phyloP scores from a whole-genome alignment of 1,284 basidiomycete species.

The Wallemia mellicola region DNA sequence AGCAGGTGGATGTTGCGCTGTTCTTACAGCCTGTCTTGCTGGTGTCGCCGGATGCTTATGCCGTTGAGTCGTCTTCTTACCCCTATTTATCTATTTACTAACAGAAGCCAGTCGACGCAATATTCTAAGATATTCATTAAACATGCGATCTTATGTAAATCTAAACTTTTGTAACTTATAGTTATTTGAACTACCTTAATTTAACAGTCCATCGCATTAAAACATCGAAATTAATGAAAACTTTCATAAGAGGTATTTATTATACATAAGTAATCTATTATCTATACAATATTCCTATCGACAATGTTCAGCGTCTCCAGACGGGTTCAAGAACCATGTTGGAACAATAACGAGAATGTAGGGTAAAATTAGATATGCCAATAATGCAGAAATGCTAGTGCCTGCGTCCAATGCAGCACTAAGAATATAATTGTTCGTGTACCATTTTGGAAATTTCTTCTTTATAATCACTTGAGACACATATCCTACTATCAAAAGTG shows the following conservation, averaged over 20 bases:
- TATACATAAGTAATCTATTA: background rate
- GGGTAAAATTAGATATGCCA: slow-evolving; percentile 10
- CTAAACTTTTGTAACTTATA: background rate
- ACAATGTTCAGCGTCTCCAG: background rate
- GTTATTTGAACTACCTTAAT: background rate
- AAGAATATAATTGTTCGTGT: slow-evolving; percentile 13
- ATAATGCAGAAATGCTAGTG: slow-evolving; percentile 11
- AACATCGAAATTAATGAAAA: too few species aligned
- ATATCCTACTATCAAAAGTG: slow-evolving; percentile 12
- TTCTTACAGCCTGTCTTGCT: background rate
- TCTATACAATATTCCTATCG: background rate
- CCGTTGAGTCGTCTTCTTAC: background rate
- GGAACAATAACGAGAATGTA: background rate
- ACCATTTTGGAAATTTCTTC: slow-evolving; percentile 11
- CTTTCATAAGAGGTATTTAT: too few species aligned
- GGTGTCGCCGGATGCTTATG: background rate
- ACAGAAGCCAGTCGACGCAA: too few species aligned
- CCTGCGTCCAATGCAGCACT: slow-evolving; percentile 12
- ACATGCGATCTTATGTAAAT: too few species aligned
- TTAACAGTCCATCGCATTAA: too few species aligned
- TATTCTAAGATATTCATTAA: too few species aligned
- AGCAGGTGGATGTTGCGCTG: background rate
- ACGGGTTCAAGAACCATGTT: background rate
- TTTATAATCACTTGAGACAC: slow-evolving; percentile 12
- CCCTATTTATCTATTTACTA: too few species aligned